A percentile compares a stretch with the other conserved stretches of the same genome.
Evolutionary conservation across 306 rosid genomes (phyloP).

Genomic region (Urtica urens): DNA sequence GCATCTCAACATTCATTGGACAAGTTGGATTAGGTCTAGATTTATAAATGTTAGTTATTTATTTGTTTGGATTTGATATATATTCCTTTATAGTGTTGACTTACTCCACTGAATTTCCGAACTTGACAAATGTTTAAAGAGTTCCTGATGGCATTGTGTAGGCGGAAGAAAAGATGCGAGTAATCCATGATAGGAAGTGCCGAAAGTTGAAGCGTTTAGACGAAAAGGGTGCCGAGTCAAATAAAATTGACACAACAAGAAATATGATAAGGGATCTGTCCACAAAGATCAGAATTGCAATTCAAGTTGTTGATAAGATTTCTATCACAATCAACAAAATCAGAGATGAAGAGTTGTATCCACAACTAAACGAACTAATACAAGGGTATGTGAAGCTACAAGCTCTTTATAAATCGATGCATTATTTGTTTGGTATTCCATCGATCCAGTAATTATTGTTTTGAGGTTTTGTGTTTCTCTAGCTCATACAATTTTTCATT

Average conservation of each 20-base stretch:
- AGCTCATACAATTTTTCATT: too few relatives aligned
- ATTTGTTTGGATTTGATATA: neutral
- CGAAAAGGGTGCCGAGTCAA: conserved; percentile 68
- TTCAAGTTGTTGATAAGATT: conserved; percentile 82
- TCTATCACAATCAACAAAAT: conserved; percentile 83
- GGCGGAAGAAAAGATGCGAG: conserved; percentile 96
- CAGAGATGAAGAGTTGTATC: conserved; percentile 94
- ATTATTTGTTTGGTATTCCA: conserved; percentile 1
- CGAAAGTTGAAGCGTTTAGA: conserved; percentile 71
- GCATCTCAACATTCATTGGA: neutral
- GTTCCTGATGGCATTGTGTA: conserved; percentile 11
- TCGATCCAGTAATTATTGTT: conserved; percentile 10
- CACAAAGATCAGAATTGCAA: conserved; percentile 82
- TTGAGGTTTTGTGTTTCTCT: too few relatives aligned
- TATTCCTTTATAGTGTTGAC: neutral
- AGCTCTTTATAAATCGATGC: neutral
- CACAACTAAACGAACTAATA: conserved; percentile 71
- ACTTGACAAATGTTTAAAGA: conserved; percentile 4
- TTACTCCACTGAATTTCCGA: neutral
- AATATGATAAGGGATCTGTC: conserved; percentile 56
- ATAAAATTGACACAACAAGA: conserved; percentile 64
- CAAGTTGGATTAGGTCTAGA: neutral
- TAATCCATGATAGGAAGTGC: conserved; percentile 64
- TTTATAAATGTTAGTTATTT: conserved; percentile 4
- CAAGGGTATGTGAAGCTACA: conserved; percentile 55